phyloP scores from a whole-genome alignment of 495 filamentous ascomycete genomes.

The Xylaria palmicola region DNA sequence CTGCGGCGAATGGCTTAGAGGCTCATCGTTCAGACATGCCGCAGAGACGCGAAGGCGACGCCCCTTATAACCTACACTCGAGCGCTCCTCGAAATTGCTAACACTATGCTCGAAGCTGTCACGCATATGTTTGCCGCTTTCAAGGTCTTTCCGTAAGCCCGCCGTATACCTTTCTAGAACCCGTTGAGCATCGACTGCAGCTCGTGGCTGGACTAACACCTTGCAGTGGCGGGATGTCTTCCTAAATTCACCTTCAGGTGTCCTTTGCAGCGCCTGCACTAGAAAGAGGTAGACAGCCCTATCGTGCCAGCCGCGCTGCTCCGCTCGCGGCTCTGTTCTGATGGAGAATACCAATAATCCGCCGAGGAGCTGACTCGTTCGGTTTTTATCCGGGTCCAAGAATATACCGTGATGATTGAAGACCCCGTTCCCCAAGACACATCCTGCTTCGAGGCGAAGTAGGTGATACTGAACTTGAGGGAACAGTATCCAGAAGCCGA shows the following conservation, averaged over 20 bases:
- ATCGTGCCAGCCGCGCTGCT: neutral
- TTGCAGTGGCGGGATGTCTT: neutral
- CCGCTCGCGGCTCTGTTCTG: neutral
- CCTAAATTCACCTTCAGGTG: neutral
- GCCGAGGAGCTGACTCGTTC: neutral
- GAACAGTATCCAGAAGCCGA: constrained; percentile 17
- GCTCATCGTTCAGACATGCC: constrained; percentile 7
- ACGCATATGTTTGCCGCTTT: neutral
- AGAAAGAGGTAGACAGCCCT: neutral
- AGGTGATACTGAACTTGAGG: neutral
- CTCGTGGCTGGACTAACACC: neutral
- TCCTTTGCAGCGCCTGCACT: neutral
- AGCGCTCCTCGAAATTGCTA: neutral
- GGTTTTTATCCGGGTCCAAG: neutral
- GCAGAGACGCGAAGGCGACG: neutral
- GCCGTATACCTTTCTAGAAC: neutral
- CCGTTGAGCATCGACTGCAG: neutral
- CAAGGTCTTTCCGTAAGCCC: neutral
- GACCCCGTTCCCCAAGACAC: constrained; percentile 5
- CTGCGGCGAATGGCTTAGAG: constrained; percentile 11
- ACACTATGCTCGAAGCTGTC: neutral
- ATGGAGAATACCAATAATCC: neutral
- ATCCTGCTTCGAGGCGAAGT: neutral
- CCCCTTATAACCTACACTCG: neutral
- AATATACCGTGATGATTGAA: constrained; percentile 17